Conservation (phyloP, 169 alveolate genomes). For the Perkinsus marinus region DNA sequence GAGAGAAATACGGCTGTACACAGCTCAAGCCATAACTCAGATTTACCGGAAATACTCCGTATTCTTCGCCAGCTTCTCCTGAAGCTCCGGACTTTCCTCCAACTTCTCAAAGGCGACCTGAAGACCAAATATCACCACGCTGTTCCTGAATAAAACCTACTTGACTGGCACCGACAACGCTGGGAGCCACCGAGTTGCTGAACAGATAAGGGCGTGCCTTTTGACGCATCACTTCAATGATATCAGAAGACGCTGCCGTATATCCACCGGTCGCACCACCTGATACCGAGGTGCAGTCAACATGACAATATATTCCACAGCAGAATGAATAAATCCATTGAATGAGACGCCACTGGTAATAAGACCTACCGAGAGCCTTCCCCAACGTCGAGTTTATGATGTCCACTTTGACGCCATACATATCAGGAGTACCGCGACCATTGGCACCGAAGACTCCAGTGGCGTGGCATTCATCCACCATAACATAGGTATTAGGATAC, state of each 20-base stretch:
- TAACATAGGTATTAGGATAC: conserved; percentile 31
- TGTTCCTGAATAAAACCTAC: too few relatives aligned
- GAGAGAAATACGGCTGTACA: too few relatives aligned
- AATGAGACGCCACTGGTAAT: too few relatives aligned
- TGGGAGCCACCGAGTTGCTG: conserved; percentile 46
- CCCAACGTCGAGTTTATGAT: conserved; percentile 42
- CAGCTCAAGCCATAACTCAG: neutral
- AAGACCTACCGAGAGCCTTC: conserved; percentile 30
- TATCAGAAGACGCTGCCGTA: conserved; percentile 24
- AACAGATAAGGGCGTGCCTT: conserved; percentile 43
- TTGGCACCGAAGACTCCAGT: conserved; percentile 38
- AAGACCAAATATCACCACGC: neutral
- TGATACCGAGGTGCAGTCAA: too few relatives aligned
- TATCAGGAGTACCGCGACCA: conserved; percentile 47
- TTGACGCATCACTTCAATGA: conserved; percentile 31
- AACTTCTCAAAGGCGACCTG: conserved; percentile 15
- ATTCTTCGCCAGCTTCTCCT: conserved; percentile 12
- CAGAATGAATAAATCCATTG: too few relatives aligned
- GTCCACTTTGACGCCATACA: conserved; percentile 33
- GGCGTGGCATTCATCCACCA: conserved; percentile 47
- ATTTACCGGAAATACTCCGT: conserved; percentile 22
- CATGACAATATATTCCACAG: too few relatives aligned
- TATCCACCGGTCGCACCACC: conserved; percentile 52
- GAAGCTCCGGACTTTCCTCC: conserved; percentile 1
- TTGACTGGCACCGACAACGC: conserved; percentile 31